Percentiles rank a stretch among this genome's conserved stretches.
These are phyloP conservation scores for Apiotrichum domesticum DNA, from an alignment of 1,284 basidiomycete genomes.

Conservation along the genomic window DNA sequence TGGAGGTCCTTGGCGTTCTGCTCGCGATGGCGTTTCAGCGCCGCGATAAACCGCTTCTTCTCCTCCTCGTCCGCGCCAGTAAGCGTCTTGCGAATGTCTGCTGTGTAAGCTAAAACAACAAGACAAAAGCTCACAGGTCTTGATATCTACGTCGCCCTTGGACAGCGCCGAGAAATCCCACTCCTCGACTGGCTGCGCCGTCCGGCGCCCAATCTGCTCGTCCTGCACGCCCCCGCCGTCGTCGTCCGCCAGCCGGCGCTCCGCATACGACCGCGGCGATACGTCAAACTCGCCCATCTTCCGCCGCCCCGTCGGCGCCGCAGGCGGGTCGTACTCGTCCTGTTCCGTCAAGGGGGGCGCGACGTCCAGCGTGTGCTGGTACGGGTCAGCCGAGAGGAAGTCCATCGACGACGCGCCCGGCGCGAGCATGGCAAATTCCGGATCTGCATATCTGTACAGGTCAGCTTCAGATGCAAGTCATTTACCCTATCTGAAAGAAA, in stretches of 20 bases:
- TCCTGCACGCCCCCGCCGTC: slow-evolving; percentile 15
- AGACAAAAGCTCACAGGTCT: slow-evolving; percentile 58
- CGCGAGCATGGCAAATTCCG: slow-evolving; percentile 22
- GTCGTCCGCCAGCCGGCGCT: slow-evolving; percentile 13
- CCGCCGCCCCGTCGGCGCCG: not conserved
- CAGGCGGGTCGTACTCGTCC: slow-evolving; percentile 18
- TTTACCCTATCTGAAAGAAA: slow-evolving; percentile 46
- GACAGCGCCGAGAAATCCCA: slow-evolving; percentile 62
- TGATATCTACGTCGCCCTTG: slow-evolving; percentile 70
- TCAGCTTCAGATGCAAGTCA: not conserved
- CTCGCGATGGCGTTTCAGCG: slow-evolving; percentile 37
- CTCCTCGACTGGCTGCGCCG: slow-evolving; percentile 36
- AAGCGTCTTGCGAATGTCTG: slow-evolving; percentile 25
- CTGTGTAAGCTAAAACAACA: not conserved
- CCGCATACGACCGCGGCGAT: slow-evolving; percentile 7
- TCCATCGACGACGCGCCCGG: slow-evolving; percentile 4
- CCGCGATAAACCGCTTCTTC: slow-evolving; percentile 41
- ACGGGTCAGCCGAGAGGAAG: slow-evolving; percentile 31
- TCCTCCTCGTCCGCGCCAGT: slow-evolving; percentile 46
- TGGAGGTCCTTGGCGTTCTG: slow-evolving; percentile 36
- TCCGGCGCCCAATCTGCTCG: slow-evolving; percentile 30
- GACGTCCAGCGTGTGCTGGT: slow-evolving; percentile 26
- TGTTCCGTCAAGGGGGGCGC: slow-evolving; percentile 14
- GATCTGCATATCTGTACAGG: slow-evolving; percentile 33
- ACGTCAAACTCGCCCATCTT: not conserved